A percentile compares a stretch with the other conserved stretches of the same genome.
Evolutionary conservation across 345 rosid species (phyloP).

Genomic region (Rhodamnia rubescens): DNA sequence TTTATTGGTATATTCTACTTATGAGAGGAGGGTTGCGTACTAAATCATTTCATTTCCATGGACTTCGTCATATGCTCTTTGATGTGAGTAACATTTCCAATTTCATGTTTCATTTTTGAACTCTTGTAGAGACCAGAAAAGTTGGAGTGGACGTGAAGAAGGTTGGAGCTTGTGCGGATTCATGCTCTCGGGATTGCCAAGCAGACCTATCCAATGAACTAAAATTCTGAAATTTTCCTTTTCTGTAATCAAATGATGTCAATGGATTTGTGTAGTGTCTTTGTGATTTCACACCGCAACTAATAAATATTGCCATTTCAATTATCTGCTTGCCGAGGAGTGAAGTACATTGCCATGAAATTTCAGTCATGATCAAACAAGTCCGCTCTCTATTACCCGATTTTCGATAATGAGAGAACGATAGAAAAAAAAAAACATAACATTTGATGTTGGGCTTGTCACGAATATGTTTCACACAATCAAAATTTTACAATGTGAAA

Average conservation of each 20-base stretch:
- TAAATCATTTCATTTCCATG: neutral
- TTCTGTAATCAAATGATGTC: too few relatives aligned
- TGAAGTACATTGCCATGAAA: too few relatives aligned
- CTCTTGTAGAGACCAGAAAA: too few relatives aligned
- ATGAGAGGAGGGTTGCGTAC: neutral
- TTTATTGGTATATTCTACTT: neutral
- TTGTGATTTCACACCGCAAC: neutral
- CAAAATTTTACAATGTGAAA: too few relatives aligned
- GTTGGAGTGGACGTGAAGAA: too few relatives aligned
- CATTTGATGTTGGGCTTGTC: too few relatives aligned
- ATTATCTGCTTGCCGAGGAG: too few relatives aligned
- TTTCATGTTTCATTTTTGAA: too few relatives aligned
- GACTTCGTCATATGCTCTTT: neutral
- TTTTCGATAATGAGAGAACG: neutral
- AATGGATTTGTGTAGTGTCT: too few relatives aligned
- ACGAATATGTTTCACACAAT: too few relatives aligned
- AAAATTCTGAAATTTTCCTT: too few relatives aligned
- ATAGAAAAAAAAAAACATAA: neutral
- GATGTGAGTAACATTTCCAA: too few relatives aligned
- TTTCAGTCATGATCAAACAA: neutral
- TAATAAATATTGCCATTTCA: neutral
- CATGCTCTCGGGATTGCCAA: neutral
- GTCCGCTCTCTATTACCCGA: neutral
- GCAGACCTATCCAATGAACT: neutral
- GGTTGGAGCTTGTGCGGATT: neutral